Conservation (phyloP, 257 asterid species). For the Primulina tabacum region DNA sequence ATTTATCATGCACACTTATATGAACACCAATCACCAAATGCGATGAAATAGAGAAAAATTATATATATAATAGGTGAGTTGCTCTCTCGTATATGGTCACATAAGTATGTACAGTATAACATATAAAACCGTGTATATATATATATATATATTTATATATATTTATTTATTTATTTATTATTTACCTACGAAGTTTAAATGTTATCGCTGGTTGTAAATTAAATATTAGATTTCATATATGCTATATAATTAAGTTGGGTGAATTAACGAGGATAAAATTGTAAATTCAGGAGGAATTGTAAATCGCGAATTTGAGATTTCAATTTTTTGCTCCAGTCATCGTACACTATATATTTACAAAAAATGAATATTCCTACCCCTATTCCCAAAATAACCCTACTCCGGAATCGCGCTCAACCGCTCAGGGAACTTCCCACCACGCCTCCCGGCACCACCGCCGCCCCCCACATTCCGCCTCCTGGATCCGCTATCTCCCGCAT, state of each 20-base stretch:
- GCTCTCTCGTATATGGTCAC: too few relatives aligned
- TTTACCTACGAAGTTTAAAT: too few relatives aligned
- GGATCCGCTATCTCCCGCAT: constrained; percentile 28
- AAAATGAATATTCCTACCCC: constrained; percentile 13
- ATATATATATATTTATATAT: too few relatives aligned
- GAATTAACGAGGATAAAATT: constrained; percentile 24
- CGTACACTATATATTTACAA: constrained; percentile 34
- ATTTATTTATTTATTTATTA: too few relatives aligned
- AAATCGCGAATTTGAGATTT: constrained; percentile 4
- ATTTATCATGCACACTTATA: too few relatives aligned
- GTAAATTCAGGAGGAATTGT: constrained; percentile 7
- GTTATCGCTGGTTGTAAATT: not conserved
- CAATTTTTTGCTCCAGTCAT: not conserved
- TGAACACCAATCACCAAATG: too few relatives aligned
- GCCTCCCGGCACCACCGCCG: constrained; percentile 38
- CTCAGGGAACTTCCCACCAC: constrained; percentile 47
- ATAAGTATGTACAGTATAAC: too few relatives aligned
- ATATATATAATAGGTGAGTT: too few relatives aligned
- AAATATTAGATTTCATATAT: not conserved
- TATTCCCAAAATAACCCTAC: constrained; percentile 45
- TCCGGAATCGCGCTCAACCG: constrained; percentile 72
- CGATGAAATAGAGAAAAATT: too few relatives aligned
- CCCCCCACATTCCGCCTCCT: constrained; percentile 19
- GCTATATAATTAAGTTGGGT: not conserved
- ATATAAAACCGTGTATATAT: too few relatives aligned